Base-by-base conservation (phyloP, 208 protist species). In the Leishmania tarentolae region DNA sequence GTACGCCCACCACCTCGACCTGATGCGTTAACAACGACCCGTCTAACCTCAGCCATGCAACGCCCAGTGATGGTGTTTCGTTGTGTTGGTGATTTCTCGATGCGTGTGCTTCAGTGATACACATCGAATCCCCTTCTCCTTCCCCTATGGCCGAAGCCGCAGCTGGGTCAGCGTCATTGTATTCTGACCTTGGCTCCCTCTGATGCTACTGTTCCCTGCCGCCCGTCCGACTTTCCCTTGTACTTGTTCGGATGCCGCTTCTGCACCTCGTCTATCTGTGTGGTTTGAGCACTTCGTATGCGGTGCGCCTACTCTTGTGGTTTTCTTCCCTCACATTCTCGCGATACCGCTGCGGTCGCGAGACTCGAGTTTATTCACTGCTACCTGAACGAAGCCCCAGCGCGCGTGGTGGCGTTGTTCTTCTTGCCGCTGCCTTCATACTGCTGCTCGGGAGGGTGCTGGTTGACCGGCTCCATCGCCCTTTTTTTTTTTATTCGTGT, bases 1-100 rank as follows among this genome's bases (percentile, higher is more conserved):
- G 21, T 37, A 44, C 3, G 5, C 69, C 28, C 28, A 28, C 69
- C 24, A 13, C 11, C 9, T 31, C 7, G 44, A 13, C 4, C 44
- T 21, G 50, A 2, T 40, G 28, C 19, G 1, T 44, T 21, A 50
- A 9, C 28, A n/a, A 52, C 0, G 50, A 46, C 24, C n/a, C n/a
- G 44, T 53, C 13, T 28, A n/a, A 31, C 46, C 6, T 28, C 13
- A 61, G 19, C 46, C 69, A 53, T 31, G 50, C 69, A 73, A 52
- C 44, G 9, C n/a, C 28, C n/a, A 53, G 44, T 28, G 69, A 35
- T 2, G 42, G 69, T 2, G 24, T n/a, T 50, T 1, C 69, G 40
- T 24, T 73, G 69, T 53, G 69, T 53, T 11, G 44, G 19, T 73
- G 28, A 73, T 52, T 21, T 73, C 40, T 50, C 69, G 69, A 73